Conservation (phyloP, 768 basidiomycete genomes). For the Macrolepiota dolichaula region DNA sequence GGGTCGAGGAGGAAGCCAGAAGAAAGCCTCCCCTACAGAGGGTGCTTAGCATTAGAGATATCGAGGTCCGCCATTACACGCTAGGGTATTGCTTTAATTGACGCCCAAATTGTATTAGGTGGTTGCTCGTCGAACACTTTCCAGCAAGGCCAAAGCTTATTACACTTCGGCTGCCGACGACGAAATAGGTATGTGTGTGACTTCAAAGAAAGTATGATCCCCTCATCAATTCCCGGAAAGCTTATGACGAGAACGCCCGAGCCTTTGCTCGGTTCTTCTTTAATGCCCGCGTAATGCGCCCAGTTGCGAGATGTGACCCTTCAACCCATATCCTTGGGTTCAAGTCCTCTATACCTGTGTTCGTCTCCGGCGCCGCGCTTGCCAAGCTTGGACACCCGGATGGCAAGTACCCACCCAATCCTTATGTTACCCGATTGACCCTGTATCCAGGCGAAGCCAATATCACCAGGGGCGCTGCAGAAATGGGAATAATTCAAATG, state of each 20-base stretch:
- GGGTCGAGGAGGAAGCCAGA: constrained; percentile 59
- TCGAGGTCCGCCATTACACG: constrained; percentile 57
- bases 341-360: constrained; percentile 71
- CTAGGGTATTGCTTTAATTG: background rate
- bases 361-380: constrained; percentile 79
- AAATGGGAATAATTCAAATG: constrained; percentile 78
- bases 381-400: constrained; percentile 86
- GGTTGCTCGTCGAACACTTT: constrained; percentile 69
- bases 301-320: constrained; percentile 60
- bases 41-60: constrained; percentile 75
- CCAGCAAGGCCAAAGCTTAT: constrained; percentile 75
- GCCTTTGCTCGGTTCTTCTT: constrained; percentile 90
- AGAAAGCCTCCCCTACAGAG: constrained; percentile 63
- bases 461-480: constrained; percentile 66
- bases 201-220: background rate
- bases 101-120: constrained; percentile 35
- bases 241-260: constrained; percentile 63
- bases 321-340: constrained; percentile 75
- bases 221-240: constrained; percentile 31
- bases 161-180: constrained; percentile 88
- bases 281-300: constrained; percentile 74
- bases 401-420: constrained; percentile 28
- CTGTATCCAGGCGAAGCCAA: constrained; percentile 70
- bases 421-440: background rate
- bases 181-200: constrained; percentile 68